phyloP scores from a whole-genome alignment of 2,329 filamentous ascomycete genomes.

The Colletotrichum magnum region DNA sequence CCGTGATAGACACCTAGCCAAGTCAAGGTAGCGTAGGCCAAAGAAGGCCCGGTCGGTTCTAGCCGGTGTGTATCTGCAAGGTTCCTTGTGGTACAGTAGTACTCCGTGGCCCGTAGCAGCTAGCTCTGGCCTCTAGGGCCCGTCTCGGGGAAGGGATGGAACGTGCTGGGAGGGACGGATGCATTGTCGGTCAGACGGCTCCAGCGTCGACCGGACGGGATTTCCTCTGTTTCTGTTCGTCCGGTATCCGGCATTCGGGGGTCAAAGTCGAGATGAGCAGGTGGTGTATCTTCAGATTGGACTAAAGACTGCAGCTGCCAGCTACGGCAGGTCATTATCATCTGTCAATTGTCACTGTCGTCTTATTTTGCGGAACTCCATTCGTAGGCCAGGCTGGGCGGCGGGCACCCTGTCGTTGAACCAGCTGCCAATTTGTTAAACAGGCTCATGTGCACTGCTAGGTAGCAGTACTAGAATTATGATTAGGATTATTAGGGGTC shows the following conservation, averaged over 20 bases:
- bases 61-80: conserved; percentile 22
- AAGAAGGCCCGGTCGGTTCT: conserved; percentile 31
- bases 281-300: not conserved
- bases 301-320: conserved; percentile 8
- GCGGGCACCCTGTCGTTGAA: conserved; percentile 19
- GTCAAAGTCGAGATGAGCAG: conserved; percentile 15
- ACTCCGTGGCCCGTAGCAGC: too few species aligned
- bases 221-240: conserved; percentile 15
- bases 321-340: conserved; percentile 2
- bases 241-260: conserved; percentile 11
- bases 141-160: conserved; percentile 8
- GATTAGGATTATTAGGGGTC: conserved; percentile 38
- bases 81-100: not conserved
- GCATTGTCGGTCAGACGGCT: conserved; percentile 32
- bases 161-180: not conserved
- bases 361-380: conserved; percentile 38
- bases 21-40: conserved; percentile 27
- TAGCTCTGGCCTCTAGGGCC: not conserved
- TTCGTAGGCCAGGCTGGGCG: conserved; percentile 26
- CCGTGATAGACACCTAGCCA: conserved; percentile 8
- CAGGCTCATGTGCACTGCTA: not conserved
- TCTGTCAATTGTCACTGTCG: conserved; percentile 22
- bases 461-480: not conserved
- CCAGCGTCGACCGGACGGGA: conserved; percentile 7
- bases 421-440: conserved; percentile 26